Conservation (phyloP, 257 asterid species). For the Penstemon eatonii region DNA sequence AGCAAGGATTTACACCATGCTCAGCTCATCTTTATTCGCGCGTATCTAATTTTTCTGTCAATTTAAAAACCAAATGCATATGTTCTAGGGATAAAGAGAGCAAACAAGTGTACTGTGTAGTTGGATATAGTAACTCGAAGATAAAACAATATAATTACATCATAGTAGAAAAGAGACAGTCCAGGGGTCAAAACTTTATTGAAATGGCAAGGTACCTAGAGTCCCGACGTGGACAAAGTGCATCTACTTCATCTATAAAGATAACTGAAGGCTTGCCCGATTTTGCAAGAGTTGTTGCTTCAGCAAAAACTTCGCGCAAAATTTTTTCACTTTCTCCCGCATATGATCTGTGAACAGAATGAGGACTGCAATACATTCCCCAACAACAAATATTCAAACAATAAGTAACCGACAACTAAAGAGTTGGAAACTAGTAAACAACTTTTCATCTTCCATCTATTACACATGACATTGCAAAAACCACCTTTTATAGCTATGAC, state of each 20-base stretch:
- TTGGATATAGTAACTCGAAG: conserved; percentile 1
- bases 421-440: conserved; percentile 12
- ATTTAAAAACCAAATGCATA: conserved; percentile 6
- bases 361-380: conserved; percentile 61
- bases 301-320: conserved; percentile 79
- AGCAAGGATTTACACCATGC: conserved; percentile 9
- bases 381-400: conserved; percentile 24
- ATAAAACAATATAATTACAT: background rate
- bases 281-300: conserved; percentile 69
- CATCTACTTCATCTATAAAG: conserved; percentile 95
- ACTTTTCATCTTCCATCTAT: background rate
- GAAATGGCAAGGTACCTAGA: conserved; percentile 54
- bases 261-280: conserved; percentile 82
- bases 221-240: conserved; percentile 85
- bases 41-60: conserved; percentile 1
- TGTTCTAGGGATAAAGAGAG: background rate
- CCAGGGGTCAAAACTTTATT: conserved; percentile 1
- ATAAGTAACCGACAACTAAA: conserved; percentile 3
- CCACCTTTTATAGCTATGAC: conserved; percentile 10
- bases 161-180: conserved; percentile 16
- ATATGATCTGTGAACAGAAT: conserved; percentile 74
- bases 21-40: background rate
- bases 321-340: conserved; percentile 90
- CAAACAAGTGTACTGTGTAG: background rate
- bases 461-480: conserved; percentile 2